These are phyloP conservation scores for Diaporthe sp. DNA, from an alignment of 2,329 filamentous ascomycete genomes.

Conservation along the genomic window DNA sequence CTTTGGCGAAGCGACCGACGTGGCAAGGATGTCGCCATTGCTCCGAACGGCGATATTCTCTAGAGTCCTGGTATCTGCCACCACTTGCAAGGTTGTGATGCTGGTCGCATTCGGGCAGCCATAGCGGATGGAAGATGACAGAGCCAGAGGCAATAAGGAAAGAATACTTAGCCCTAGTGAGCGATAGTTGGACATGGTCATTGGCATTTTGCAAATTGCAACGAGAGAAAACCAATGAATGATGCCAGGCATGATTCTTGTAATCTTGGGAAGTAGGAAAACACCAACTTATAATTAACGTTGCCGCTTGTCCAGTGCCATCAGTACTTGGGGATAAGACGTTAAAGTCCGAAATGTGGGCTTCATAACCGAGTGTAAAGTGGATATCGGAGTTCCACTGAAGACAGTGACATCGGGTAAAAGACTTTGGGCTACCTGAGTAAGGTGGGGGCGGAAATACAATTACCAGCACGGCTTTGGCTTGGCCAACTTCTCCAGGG, in stretches of 20 bases:
- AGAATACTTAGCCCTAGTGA: neutral
- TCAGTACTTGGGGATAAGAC: neutral
- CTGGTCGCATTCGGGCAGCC: neutral
- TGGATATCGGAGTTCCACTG: neutral
- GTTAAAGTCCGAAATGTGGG: neutral
- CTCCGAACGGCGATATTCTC: neutral
- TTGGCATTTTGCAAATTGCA: no score
- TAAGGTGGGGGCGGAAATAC: neutral
- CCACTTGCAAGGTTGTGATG: neutral
- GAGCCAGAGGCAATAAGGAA: neutral
- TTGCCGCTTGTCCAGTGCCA: neutral
- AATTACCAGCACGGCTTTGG: neutral
- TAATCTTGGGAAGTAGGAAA: neutral
- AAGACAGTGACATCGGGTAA: neutral
- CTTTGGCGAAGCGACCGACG: neutral
- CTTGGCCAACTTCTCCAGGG: no score
- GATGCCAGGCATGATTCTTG: no score
- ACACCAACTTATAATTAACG: neutral
- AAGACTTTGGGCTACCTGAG: neutral
- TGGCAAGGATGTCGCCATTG: constrained; percentile 1
- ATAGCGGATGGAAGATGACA: neutral
- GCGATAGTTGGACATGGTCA: neutral
- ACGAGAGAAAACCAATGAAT: neutral
- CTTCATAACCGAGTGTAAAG: neutral
- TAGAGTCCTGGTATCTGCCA: neutral